Evolutionary conservation across 495 filamentous ascomycete species (phyloP), one percentile per base, ranked within the genome.

Genomic region (Durotheca rogersii): DNA sequence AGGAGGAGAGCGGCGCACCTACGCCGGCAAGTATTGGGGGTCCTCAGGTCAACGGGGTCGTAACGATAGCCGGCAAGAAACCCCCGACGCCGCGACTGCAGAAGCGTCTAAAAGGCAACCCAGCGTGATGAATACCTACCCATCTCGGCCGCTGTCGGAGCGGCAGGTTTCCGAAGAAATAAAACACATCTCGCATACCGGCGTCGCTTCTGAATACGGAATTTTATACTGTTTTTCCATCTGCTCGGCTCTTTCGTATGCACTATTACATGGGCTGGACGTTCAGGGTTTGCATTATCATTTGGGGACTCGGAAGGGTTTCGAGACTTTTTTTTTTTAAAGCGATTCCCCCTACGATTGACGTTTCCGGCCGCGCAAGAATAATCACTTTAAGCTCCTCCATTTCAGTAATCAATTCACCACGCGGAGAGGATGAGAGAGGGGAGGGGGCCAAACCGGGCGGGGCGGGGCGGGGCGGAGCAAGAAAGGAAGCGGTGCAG

Each of bases 1-100:
- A 92, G 47, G 79, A 74, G 12, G 88, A 91, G 12, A 76, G 76
- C 29, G 67, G 68, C 20, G 72, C 70, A 1, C 71, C 73, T 0
- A 75, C 73, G 7, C 73, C 71, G 2, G 65, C 56, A 12, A 63
- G 67, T 21, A 59, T 70, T 5, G 67, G 67, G 0, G 69, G 63
- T 2, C 59, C 71, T n/a, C 72, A 74, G 44, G 63, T 74, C 27
- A 78, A 78, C 52, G 73, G 74, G 2, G 65, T 71, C 7, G n/a
- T n/a, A n/a, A 47, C 62, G 19, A 48, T 54, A 38, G 67, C 65
- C 49, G 36, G 37, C 21, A 66, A 64, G 12, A 76, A 76, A 40
- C 73, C 71, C 2, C 62, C 70, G 16, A 76, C 74, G 20, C 74
- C 74, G 27, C 62, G 74, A 37, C 64, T 78, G 61, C 58, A 56